Base-by-base conservation (phyloP, 768 basidiomycete genomes). In the Tremella fuciformis region DNA sequence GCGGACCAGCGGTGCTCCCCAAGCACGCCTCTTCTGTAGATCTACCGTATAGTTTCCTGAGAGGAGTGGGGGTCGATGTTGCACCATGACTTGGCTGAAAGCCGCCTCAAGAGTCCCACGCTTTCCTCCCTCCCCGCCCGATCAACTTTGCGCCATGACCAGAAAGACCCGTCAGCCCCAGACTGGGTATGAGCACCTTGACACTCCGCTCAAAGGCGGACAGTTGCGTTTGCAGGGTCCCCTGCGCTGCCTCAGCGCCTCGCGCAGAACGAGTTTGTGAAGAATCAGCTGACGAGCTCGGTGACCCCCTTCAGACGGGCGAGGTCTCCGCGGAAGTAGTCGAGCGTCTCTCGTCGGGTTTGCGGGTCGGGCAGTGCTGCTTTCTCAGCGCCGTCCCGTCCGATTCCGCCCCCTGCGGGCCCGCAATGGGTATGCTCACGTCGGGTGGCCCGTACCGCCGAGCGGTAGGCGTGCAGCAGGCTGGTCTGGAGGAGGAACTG, bases 401-500 rank as follows among this genome's bases (percentile, higher is more conserved):
- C 19, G 18, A 9, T 18, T 4, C 24, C 8, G n/a, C 7, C 11
- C 11, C 47, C 11, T 24, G 19, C 41, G 21, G 58, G 25, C 54
- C 29, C 24, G 25, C 25, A 52, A n/a, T 13, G 21, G 15, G 19
- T 21, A 25, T 21, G 67, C 74, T 60, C 41, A 76, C 75, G 73
- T 50, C 72, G 37, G 0, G 73, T 76, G 8, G 73, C 63, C 49
- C 75, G 50, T 1, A 76, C 68, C 0, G 75, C 73, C 9, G 59
- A 55, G 21, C 75, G 54, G 55, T 76, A 76, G 3, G 75, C 68
- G 22, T 73, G 69, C 6, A 72, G 21, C 40, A 75, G 55, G 29
- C 63, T 59, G 6, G 71, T 62, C 50, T 70, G 70, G 13, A 76
- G 47, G 26, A 76, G 55, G 59, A 76, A 76, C 75, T 76, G 44